Base-by-base conservation (phyloP, 2,329 filamentous ascomycete genomes). In the Trichoderma afroharzianum region DNA sequence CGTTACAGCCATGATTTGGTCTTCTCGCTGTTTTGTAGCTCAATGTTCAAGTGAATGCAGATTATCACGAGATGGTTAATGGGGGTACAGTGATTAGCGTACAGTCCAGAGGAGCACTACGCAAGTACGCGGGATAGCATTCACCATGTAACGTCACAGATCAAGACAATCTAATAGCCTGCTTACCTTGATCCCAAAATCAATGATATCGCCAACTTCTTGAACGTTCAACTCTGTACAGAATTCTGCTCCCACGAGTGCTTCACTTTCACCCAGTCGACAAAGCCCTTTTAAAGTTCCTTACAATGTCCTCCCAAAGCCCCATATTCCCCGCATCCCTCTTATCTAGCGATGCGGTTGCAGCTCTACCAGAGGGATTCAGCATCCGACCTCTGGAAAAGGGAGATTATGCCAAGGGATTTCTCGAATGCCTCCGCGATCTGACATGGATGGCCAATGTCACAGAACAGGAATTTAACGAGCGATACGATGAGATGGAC, bases 371-470 rank as follows among this genome's bases (percentile, higher is more conserved):
- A 30, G 81, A 88, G 74, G 88, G 88, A 75, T 95, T 94, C 84
- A 87, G 83, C 2, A 88, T 94, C 78, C 91, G 93, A 18, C 90
- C 93, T 0, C 83, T 95, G 33, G 85, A 88, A 76, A 88, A 88
- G 75, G 83, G 82, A 71, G 93, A 96, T 81, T 94, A 91, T 81
- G 81, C 83, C 58, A 86, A 85, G 59, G 92, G 92, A 71, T 94
- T 94, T 80, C 86, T 95, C 63, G 91, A 93, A 75, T 92, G 93
- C 21, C 85, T 96, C 72, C 85, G 89, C 32, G 92, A 94, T 18
- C 84, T 96, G 71, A 95, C 93, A 1, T 92, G 90, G 67, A 92
- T 95, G 47, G 93, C 92, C 62, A 90, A 94, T 57, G 87, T 93
- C 70, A 86, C 85, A 8, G 86, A 91, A 77, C 83, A 87, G 71